Evolutionary conservation across 805 yeast genomes (phyloP).

Genomic region (Kluyveromyces aestuarii): DNA sequence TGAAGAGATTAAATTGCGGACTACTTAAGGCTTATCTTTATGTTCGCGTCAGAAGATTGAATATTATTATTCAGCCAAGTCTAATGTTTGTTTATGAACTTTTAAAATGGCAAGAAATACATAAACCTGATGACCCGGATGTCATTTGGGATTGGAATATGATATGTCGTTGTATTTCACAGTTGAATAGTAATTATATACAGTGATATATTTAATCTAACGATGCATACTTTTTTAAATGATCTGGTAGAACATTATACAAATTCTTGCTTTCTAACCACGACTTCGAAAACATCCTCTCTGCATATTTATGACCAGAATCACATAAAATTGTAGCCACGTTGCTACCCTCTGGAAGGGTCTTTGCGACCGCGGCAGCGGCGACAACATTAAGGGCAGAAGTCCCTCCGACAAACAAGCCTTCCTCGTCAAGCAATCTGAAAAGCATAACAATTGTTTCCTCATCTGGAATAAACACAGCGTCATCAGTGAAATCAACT

Average conservation of each 20-base stretch:
- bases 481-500: conserved; percentile 67
- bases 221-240: conserved; percentile 59
- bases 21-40: conserved; percentile 74
- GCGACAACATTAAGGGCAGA: conserved; percentile 87
- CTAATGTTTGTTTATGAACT: conserved; percentile 85
- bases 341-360: conserved; percentile 67
- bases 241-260: conserved; percentile 56
- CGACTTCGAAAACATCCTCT: conserved; percentile 62
- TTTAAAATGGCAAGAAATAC: conserved; percentile 41
- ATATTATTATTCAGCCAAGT: conserved; percentile 91
- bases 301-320: conserved; percentile 83
- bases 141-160: conserved; percentile 76
- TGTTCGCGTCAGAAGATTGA: conserved; percentile 83
- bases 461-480: conserved; percentile 68
- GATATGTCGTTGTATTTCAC: conserved; percentile 73
- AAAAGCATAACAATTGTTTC: conserved; percentile 79
- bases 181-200: conserved; percentile 62
- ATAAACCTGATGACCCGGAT: conserved; percentile 11
- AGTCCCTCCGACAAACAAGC: conserved; percentile 84
- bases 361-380: conserved; percentile 66
- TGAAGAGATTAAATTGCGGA: conserved; percentile 60
- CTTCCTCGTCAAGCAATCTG: conserved; percentile 79
- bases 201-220: conserved; percentile 14
- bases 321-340: conserved; percentile 88
- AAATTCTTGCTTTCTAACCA: conserved; percentile 72